Evolutionary conservation across 345 rosid genomes (phyloP).

Genomic region (Gossypium sturtianum): DNA sequence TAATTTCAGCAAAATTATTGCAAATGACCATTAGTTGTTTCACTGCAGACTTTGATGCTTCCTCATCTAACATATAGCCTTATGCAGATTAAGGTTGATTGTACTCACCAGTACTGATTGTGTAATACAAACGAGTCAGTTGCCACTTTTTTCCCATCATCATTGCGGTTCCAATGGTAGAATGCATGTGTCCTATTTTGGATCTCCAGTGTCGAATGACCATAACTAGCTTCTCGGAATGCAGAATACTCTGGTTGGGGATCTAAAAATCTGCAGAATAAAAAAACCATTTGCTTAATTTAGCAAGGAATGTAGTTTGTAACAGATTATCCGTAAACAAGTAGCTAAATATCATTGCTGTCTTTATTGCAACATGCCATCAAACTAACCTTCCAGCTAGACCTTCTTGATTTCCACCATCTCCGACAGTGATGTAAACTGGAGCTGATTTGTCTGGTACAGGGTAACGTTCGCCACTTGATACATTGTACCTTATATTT

Average conservation of each 20-base stretch:
- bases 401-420: slow-evolving; percentile 77
- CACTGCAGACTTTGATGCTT: too few species aligned
- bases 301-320: neutral
- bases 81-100: neutral
- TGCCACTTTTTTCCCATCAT: slow-evolving; percentile 70
- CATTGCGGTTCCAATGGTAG: slow-evolving; percentile 93
- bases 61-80: neutral
- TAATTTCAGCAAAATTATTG: too few species aligned
- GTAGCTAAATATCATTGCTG: neutral
- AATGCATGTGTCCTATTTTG: slow-evolving; percentile 81
- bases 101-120: slow-evolving; percentile 76
- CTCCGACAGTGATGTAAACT: slow-evolving; percentile 87
- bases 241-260: slow-evolving; percentile 97
- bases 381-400: neutral
- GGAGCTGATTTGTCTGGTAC: slow-evolving; percentile 80
- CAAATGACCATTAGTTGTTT: too few species aligned
- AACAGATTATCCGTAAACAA: neutral
- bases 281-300: neutral
- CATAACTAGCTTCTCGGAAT: slow-evolving; percentile 93
- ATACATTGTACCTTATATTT: slow-evolving; percentile 61
- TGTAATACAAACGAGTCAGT: slow-evolving; percentile 56
- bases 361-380: neutral
- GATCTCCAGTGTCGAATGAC: slow-evolving; percentile 82
- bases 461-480: slow-evolving; percentile 61
- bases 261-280: slow-evolving; percentile 53